These are phyloP conservation scores for Phaeotremella skinneri DNA, from an alignment of 768 basidiomycete genomes.

Conservation along the genomic window DNA sequence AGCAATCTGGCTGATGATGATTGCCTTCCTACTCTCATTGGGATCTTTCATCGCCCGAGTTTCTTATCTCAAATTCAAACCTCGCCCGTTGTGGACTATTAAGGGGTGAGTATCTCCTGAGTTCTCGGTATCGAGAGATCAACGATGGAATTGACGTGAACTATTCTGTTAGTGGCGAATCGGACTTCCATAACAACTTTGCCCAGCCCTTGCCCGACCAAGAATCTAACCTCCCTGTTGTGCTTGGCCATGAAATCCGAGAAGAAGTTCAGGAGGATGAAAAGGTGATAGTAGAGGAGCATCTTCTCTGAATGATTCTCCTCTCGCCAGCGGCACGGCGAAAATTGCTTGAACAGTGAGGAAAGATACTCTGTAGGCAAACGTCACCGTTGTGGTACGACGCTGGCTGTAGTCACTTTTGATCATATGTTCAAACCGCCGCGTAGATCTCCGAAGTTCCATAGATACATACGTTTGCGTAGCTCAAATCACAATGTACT, in stretches of 20 bases:
- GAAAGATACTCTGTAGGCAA: no score
- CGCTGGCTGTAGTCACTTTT: no score
- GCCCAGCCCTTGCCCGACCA: not conserved
- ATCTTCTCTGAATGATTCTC: not conserved
- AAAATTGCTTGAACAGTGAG: no score
- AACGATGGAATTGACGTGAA: no score
- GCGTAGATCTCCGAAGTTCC: no score
- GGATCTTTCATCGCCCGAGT: slow-evolving; percentile 21
- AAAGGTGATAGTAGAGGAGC: not conserved
- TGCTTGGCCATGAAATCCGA: not conserved
- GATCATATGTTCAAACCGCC: no score
- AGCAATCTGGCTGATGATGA: slow-evolving; percentile 32
- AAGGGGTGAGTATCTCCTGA: slow-evolving; percentile 23
- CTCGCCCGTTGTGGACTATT: slow-evolving; percentile 37
- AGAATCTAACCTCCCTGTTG: no score
- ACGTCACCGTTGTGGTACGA: no score
- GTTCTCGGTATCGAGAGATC: no score
- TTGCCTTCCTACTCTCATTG: slow-evolving; percentile 27
- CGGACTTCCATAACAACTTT: not conserved
- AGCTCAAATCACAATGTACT: no score
- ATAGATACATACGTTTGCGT: no score
- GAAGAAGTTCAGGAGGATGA: not conserved
- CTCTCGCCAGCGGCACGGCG: no score
- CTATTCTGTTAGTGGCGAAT: not conserved
- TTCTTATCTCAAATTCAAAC: slow-evolving; percentile 18